phyloP scores from a whole-genome alignment of 2,329 filamentous ascomycete genomes.

The Mycosphaerella sp. region DNA sequence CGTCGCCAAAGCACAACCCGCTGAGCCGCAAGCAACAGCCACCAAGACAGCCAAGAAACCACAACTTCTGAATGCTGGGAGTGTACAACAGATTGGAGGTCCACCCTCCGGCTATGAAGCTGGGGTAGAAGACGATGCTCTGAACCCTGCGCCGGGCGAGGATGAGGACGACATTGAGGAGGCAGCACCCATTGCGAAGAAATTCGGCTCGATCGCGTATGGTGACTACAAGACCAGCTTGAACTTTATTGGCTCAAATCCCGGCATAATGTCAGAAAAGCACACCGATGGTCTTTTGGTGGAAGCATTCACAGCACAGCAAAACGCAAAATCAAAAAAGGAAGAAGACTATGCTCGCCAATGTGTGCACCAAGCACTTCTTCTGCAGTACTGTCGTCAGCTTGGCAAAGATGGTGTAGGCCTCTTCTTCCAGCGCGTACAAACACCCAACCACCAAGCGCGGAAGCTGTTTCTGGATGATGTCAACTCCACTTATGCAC shows the following conservation, averaged over 20 bases:
- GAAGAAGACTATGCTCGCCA: slow-evolving; percentile 64
- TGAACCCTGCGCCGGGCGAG: slow-evolving; percentile 34
- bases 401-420: slow-evolving; percentile 81
- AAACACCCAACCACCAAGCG: slow-evolving; percentile 81
- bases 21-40: slow-evolving; percentile 19
- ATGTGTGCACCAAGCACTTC: slow-evolving; percentile 86
- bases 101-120: slow-evolving; percentile 53
- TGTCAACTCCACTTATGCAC: slow-evolving; percentile 77
- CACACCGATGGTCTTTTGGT: slow-evolving; percentile 89
- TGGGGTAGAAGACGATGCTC: slow-evolving; percentile 51
- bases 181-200: slow-evolving; percentile 68
- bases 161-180: slow-evolving; percentile 69
- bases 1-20: slow-evolving; percentile 54
- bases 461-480: slow-evolving; percentile 88
- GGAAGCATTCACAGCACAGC: slow-evolving; percentile 82
- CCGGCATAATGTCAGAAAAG: slow-evolving; percentile 69
- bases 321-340: slow-evolving; percentile 54
- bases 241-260: slow-evolving; percentile 72
- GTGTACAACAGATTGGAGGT: slow-evolving; percentile 47
- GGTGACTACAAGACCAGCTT: slow-evolving; percentile 68
- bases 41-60: slow-evolving; percentile 31
- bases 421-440: slow-evolving; percentile 95
- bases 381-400: slow-evolving; percentile 90
- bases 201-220: slow-evolving; percentile 72
- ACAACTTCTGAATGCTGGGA: slow-evolving; percentile 34